Conservation (phyloP, 345 rosid species). For the Mangifera indica region DNA sequence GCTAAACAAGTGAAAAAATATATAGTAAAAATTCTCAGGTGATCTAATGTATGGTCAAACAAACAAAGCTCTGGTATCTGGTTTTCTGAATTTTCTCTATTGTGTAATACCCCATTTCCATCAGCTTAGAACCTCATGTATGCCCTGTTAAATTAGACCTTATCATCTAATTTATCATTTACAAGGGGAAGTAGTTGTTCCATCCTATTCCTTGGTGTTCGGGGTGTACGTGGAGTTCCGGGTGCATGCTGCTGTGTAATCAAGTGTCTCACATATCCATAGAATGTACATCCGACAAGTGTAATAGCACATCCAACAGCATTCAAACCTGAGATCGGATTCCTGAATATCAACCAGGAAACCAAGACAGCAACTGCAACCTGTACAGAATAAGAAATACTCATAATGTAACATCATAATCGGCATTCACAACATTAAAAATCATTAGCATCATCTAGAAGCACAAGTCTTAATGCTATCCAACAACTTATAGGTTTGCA, state of each 20-base stretch:
- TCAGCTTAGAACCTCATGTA: constrained; percentile 10
- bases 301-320: constrained; percentile 95
- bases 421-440: not conserved
- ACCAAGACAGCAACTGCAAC: constrained; percentile 94
- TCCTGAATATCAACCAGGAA: constrained; percentile 90
- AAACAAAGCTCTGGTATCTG: constrained; percentile 6
- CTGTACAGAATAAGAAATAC: constrained; percentile 33
- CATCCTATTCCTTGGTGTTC: constrained; percentile 71
- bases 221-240: constrained; percentile 86
- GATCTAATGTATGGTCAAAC: constrained; percentile 20
- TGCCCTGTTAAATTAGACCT: constrained; percentile 38
- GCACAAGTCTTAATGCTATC: not conserved
- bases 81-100: not conserved
- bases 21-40: constrained; percentile 5
- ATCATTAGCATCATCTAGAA: not conserved
- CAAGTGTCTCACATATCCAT: constrained; percentile 88
- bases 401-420: not conserved
- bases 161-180: constrained; percentile 86
- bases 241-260: constrained; percentile 72
- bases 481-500: not conserved
- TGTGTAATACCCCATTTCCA: constrained; percentile 8
- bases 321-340: constrained; percentile 84
- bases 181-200: constrained; percentile 88
- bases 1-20: constrained; percentile 10
- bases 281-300: constrained; percentile 89